A percentile compares a stretch with the other conserved stretches of the same genome.
phyloP scores from a whole-genome alignment of 768 basidiomycete genomes.

The Pulveroboletus sp. region DNA sequence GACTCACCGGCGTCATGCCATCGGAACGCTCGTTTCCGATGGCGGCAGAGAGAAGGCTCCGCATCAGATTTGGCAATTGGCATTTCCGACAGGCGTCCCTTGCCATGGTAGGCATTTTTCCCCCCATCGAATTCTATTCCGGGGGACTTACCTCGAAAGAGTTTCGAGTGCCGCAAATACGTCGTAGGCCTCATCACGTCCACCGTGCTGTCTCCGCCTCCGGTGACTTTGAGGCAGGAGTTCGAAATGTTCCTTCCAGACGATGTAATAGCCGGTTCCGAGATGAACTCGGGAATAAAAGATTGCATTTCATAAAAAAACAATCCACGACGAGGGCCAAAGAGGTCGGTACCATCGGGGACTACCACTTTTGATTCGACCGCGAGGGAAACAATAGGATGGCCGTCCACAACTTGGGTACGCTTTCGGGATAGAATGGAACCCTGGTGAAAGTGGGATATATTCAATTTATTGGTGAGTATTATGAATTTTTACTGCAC shows the following conservation, averaged over 20 bases:
- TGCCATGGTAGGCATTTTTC: background rate
- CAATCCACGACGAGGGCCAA: background rate
- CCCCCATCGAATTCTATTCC: background rate
- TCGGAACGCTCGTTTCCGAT: conserved; percentile 7
- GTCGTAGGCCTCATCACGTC: background rate
- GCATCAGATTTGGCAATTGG: conserved; percentile 2
- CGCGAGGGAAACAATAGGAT: background rate
- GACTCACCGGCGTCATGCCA: conserved; percentile 4
- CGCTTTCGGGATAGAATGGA: no score
- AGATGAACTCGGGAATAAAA: background rate
- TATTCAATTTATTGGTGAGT: no score
- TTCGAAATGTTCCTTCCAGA: background rate
- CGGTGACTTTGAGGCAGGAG: background rate
- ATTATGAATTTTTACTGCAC: background rate
- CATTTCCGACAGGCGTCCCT: conserved; percentile 7
- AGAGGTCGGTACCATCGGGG: background rate
- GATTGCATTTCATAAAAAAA: background rate
- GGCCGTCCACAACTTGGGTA: no score
- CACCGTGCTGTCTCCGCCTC: background rate
- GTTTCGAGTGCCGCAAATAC: background rate
- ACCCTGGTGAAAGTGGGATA: no score
- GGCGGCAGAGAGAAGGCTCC: conserved; percentile 2
- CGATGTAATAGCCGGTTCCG: background rate
- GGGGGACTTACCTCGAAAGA: background rate
- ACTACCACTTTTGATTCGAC: background rate